Base-by-base conservation (phyloP, 192 early-diverging fungal species). In the Coemansia sp. region DNA sequence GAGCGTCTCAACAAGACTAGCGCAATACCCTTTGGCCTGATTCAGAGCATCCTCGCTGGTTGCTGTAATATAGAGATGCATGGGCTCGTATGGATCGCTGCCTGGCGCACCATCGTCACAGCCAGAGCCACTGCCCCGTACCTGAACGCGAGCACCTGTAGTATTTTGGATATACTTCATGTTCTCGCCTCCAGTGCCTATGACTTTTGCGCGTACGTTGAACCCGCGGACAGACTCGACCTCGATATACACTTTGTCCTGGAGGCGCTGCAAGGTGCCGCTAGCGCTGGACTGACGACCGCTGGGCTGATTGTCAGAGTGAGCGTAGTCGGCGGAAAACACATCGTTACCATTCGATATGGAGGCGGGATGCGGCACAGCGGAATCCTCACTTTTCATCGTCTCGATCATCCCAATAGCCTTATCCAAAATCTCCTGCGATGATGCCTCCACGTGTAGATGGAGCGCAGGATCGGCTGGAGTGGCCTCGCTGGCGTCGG, bases 91-190 rank as follows among this genome's bases (percentile, higher is more conserved):
- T 7, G 90, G 73, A 46, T 94, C 93, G 6, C 75, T 64, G 3
- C 87, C 88, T 3, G 88, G 84, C 0, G 70, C 77, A 13, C 68
- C 66, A 41, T 97, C 94, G 13, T 87, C 83, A 54, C 84, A 95
- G 10, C 93, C 93, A 9, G 94, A 95, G 1, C 95, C 95, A 36
- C 83, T 76, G 7, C 95, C 95, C 42, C 92, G 91, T 21, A 95
- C 81, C 45, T 95, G 90, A 21, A 97, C 89, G 7, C 89, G 86
- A 21, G 92, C 87, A 0, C 85, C 81, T 3, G 95, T 93, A 41
- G 89, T 89, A 48, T 84, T 84, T 70, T 95, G 90, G 54, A 97
- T 94, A 74, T 94, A 93, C 73, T 95, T 93, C 57, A 97, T 92
- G 77, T 92, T 94, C 27, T 77, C 77, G 19, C 88, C 84, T 0